phyloP scores from a whole-genome alignment of 1,139 yeast species.

The Blastobotrys capitulatus region DNA sequence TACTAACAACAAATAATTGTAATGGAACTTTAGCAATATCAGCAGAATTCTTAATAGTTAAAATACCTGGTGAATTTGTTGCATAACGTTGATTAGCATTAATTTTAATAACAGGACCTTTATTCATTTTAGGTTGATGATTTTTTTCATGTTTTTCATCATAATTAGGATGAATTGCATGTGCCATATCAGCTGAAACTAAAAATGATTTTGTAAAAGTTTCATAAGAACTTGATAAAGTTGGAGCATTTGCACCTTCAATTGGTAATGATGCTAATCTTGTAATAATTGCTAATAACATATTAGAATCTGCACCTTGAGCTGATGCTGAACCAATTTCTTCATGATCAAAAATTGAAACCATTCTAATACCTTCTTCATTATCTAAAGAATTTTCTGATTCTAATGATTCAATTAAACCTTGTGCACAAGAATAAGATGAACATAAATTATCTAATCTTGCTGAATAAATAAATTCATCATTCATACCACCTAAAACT shows the following conservation, averaged over 20 bases:
- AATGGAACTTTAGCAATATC: constrained; percentile 49
- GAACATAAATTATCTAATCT: constrained; percentile 87
- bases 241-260: constrained; percentile 33
- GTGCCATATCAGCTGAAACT: constrained; percentile 94
- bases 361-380: constrained; percentile 58
- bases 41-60: constrained; percentile 69
- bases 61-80: constrained; percentile 87
- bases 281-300: constrained; percentile 69
- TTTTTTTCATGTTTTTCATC: constrained; percentile 63
- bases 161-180: constrained; percentile 94
- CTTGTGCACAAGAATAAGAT: constrained; percentile 73
- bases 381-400: constrained; percentile 35
- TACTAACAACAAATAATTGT: constrained; percentile 75
- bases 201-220: constrained; percentile 79
- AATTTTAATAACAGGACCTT: constrained; percentile 88
- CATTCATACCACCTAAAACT: constrained; percentile 77
- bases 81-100: constrained; percentile 95
- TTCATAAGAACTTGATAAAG: constrained; percentile 43
- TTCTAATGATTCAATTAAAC: constrained; percentile 51
- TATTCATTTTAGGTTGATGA: constrained; percentile 76
- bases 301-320: constrained; percentile 94
- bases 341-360: constrained; percentile 89
- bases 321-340: constrained; percentile 92
- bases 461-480: constrained; percentile 91
- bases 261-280: constrained; percentile 52